Base-by-base conservation (phyloP, 1,284 basidiomycete species). In the Boletus hoseneyae region DNA sequence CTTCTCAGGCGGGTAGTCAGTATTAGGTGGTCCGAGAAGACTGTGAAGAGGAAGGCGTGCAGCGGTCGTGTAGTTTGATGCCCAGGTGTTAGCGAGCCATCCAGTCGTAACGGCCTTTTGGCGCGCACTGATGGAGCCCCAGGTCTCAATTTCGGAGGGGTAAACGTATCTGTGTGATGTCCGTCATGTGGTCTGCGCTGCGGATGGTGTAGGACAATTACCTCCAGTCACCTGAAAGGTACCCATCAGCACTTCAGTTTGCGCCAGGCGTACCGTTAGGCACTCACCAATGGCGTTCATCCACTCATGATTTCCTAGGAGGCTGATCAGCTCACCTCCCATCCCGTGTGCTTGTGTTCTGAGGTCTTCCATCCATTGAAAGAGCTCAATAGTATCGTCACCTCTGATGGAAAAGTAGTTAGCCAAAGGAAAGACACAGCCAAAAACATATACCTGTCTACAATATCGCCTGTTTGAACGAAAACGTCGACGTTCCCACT, bases 381-480 rank as follows among this genome's bases (percentile, higher is more conserved):
- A 96, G 19, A 96, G 76, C 46, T 82, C 78, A 42, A 93, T 87
- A 0, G 93, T 94, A 68, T 94, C 90, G 38, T 88, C 85, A 1
- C 93, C 93, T 60, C 90, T 90, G 13, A n/a, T 54, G 46, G 3
- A 25, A 41, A 25, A 41, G 16, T 36, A 30, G 51, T 56, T 11
- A 57, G 53, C 35, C 19, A n/a, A 4, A 45, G 21, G 27, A 40
- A 19, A 23, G 13, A 42, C 40, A 45, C 40, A 45, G 23, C 23
- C 23, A 25, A 25, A 25, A 25, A 25, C 23, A n/a, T 13, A 25
- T 8, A 87, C 80, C 89, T 76, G 69, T 95, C 93, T 54, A 96
- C 88, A 40, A 96, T 94, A 67, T 97, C 93, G 4, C 93, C 93
- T 0, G 93, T 96, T 72, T 96, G 93, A 13, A 95, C 92, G 55